phyloP scores from a whole-genome alignment of 331 rosid species.

The Malus hybrid region DNA sequence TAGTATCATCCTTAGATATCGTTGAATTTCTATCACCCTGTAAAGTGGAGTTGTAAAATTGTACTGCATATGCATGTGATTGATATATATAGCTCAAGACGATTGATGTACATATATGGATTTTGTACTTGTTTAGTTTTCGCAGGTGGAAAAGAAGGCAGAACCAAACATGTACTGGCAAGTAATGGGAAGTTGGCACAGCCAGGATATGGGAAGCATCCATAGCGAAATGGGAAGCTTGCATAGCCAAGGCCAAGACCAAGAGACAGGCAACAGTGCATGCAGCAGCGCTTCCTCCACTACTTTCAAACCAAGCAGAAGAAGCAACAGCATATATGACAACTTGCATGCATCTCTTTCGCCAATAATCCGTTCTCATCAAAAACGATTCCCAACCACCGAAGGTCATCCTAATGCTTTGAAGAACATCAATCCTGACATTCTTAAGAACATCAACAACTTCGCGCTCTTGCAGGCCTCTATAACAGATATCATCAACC shows the following conservation, averaged over 20 bases:
- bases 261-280: constrained; percentile 19
- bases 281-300: constrained; percentile 32
- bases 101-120: background rate
- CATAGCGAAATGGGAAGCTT: constrained; percentile 22
- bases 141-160: constrained; percentile 26
- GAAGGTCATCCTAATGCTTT: constrained; percentile 66
- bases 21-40: too few species aligned
- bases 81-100: background rate
- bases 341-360: constrained; percentile 39
- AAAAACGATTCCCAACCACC: constrained; percentile 36
- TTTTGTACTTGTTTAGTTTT: background rate
- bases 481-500: constrained; percentile 44
- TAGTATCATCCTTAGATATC: too few species aligned
- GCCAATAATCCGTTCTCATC: constrained; percentile 29
- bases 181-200: constrained; percentile 15
- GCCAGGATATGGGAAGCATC: constrained; percentile 25
- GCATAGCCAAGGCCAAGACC: constrained; percentile 16
- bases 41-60: too few species aligned
- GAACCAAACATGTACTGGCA: constrained; percentile 14
- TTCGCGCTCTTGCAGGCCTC: constrained; percentile 60
- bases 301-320: constrained; percentile 11
- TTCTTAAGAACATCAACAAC: constrained; percentile 27
- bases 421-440: constrained; percentile 46
- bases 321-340: background rate
- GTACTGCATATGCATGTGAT: too few species aligned